Percentiles rank a stretch among this genome's conserved stretches.
Evolutionary conservation across 2,329 filamentous ascomycete species (phyloP).

Genomic region (Botrytis fabae): DNA sequence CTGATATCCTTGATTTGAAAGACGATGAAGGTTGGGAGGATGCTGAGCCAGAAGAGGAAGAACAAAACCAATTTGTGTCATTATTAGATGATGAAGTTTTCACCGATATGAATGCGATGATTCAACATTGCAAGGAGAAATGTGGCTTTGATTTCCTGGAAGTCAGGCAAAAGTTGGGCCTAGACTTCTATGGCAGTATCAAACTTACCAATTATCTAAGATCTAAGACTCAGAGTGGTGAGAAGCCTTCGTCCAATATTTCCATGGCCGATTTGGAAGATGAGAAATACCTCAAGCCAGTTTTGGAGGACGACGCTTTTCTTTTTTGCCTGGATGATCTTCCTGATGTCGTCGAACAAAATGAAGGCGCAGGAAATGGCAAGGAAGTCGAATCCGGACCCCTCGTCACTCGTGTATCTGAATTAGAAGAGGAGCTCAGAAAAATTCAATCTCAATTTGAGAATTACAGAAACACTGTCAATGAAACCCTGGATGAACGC

Average conservation of each 20-base stretch:
- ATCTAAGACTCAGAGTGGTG: slow-evolving; percentile 48
- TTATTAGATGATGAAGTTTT: slow-evolving; percentile 69
- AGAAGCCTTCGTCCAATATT: slow-evolving; percentile 50
- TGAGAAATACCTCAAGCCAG: slow-evolving; percentile 79
- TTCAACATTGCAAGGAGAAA: slow-evolving; percentile 66
- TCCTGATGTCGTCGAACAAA: slow-evolving; percentile 46
- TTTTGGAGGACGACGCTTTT: slow-evolving; percentile 84
- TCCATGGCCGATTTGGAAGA: slow-evolving; percentile 65
- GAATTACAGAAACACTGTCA: slow-evolving; percentile 45
- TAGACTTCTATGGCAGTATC: slow-evolving; percentile 73
- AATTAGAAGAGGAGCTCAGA: slow-evolving; percentile 44
- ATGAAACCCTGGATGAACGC: slow-evolving; percentile 44
- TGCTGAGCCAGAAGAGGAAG: slow-evolving; percentile 62
- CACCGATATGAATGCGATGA: slow-evolving; percentile 62
- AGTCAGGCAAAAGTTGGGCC: slow-evolving; percentile 54
- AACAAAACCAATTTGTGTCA: slow-evolving; percentile 61
- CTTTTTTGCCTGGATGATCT: slow-evolving; percentile 87
- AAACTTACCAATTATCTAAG: slow-evolving; percentile 72
- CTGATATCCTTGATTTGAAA: slow-evolving; percentile 46
- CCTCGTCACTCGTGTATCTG: slow-evolving; percentile 40
- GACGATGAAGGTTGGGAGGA: slow-evolving; percentile 57
- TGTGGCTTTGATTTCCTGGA: slow-evolving; percentile 67
- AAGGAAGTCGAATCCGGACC: slow-evolving; percentile 32
- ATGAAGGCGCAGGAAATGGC: slow-evolving; percentile 36
- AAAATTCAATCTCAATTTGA: slow-evolving; percentile 45